Evolutionary conservation across 2,329 filamentous ascomycete species (phyloP), one percentile per base, ranked within the genome.

Genomic region (Trichoderma gracile): DNA sequence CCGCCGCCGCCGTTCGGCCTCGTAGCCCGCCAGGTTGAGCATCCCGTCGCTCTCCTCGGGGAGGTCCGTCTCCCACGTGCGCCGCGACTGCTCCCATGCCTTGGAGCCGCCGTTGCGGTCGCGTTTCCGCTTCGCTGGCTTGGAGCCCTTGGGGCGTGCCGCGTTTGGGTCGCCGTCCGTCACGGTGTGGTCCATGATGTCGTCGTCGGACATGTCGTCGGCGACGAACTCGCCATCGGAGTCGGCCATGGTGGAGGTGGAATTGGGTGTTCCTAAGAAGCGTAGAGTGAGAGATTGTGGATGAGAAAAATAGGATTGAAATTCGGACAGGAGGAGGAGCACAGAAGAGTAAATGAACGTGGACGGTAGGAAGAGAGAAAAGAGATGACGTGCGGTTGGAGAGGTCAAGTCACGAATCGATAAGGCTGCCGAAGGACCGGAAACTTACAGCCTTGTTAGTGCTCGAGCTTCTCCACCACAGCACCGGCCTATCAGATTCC

Each of bases 1-100:
- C 71, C 93, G 91, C 70, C 77, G 78, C 66, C 93, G 87, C 81
- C 96, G 96, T 74, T 91, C 88, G 23, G 92, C 91, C 76, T 96
- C 92, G 55, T 93, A 83, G 23, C 89, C 89, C 68, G 91, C 88
- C 46, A 96, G 86, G 64, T 87, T 88, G 69, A 96, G 86, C 64
- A 87, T 88, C 52, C 91, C 92, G 78, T 96, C 91, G 21, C 89
- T 89, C 77, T 95, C 92, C 59, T 78, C 77, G 52, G 77, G 77
- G 56, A 91, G 85, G 40, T 93, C 85, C 7, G 85, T 86, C 73
- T 94, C 91, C 87, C 87, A 89, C 21, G 85, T 87, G 62, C 87
- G 80, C 74, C 87, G 85, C 27, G 88, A 85, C 73, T 86, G 81
- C 74, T 89, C 87, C 87, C 87, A 89, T 3, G 86, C 84, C 21